Percentiles rank a stretch among this genome's conserved stretches.
phyloP scores from a whole-genome alignment of 2,329 filamentous ascomycete genomes.

The Fusarium cicatricum region DNA sequence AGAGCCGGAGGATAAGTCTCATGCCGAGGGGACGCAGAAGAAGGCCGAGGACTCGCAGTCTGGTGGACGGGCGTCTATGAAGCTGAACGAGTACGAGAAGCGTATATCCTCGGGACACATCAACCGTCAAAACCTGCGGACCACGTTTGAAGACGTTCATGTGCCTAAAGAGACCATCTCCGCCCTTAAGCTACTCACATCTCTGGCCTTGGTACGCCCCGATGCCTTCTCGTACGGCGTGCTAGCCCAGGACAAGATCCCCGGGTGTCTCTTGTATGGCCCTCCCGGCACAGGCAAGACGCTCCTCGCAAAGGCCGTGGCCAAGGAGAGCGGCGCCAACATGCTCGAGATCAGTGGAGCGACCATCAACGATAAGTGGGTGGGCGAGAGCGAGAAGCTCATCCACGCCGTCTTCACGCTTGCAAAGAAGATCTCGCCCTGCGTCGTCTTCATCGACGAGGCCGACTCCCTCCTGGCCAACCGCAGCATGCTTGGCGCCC shows the following conservation, averaged over 20 bases:
- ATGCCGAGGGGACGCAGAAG: constrained; percentile 40
- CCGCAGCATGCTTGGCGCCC: constrained; percentile 70
- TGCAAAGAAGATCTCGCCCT: constrained; percentile 89
- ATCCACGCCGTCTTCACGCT: constrained; percentile 90
- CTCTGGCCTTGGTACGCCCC: constrained; percentile 83
- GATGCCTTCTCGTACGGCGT: constrained; percentile 98
- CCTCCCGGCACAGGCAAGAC: constrained; percentile 84
- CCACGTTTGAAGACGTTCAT: constrained; percentile 88
- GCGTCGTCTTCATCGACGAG: constrained; percentile 96
- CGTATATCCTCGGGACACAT: constrained; percentile 83
- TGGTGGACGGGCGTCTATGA: constrained; percentile 44
- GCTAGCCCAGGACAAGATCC: constrained; percentile 87
- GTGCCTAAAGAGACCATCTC: constrained; percentile 84
- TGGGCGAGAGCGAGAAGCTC: constrained; percentile 96
- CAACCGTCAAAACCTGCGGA: constrained; percentile 81
- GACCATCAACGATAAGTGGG: constrained; percentile 94
- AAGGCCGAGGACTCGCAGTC: constrained; percentile 43
- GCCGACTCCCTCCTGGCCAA: constrained; percentile 91
- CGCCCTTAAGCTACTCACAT: constrained; percentile 87
- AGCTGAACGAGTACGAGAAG: constrained; percentile 80
- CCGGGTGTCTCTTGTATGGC: constrained; percentile 87
- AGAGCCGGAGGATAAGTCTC: constrained; percentile 35
- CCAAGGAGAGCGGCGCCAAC: constrained; percentile 72
- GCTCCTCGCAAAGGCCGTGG: constrained; percentile 72
- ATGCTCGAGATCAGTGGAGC: constrained; percentile 90